phyloP scores from a whole-genome alignment of 176 grass and related monocot genomes.

The Phoenix roebelenii region DNA sequence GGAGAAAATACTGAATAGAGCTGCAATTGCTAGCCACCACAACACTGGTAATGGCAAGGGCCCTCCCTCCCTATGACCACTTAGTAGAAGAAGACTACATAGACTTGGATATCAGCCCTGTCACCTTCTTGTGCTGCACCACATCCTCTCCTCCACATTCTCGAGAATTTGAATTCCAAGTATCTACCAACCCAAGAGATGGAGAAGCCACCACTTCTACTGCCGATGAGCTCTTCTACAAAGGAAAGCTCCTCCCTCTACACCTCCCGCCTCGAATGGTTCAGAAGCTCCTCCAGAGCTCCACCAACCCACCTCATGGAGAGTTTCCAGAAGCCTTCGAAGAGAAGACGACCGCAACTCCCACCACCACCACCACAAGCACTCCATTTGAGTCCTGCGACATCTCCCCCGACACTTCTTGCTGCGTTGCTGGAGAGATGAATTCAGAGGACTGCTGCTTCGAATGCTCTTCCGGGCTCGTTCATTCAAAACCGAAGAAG shows the following conservation, averaged over 20 bases:
- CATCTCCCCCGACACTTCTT: conserved; percentile 17
- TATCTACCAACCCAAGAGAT: conserved; percentile 13
- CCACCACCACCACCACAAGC: not conserved
- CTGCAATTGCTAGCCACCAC: not conserved
- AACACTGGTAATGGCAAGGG: not conserved
- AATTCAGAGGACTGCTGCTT: conserved; percentile 12
- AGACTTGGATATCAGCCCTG: conserved; percentile 50
- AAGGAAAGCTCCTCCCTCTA: conserved; percentile 16
- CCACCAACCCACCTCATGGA: not conserved
- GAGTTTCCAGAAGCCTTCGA: too few species aligned
- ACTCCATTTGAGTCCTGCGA: conserved; percentile 27
- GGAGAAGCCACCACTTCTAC: not conserved
- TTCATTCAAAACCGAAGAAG: not conserved
- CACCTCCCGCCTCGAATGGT: conserved; percentile 7
- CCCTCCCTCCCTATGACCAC: not conserved
- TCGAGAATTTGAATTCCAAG: conserved; percentile 34
- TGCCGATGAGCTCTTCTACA: conserved; percentile 30
- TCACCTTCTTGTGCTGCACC: not conserved
- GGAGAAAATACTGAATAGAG: not conserved
- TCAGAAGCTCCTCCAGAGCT: not conserved
- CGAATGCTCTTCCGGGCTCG: not conserved
- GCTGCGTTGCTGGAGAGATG: conserved; percentile 2
- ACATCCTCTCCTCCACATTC: conserved; percentile 11
- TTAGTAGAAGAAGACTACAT: conserved; percentile 24
- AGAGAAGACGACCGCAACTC: too few species aligned